Base-by-base conservation (phyloP, 202 grass and related monocot genomes). In the Dendrocalamus latiflorus region DNA sequence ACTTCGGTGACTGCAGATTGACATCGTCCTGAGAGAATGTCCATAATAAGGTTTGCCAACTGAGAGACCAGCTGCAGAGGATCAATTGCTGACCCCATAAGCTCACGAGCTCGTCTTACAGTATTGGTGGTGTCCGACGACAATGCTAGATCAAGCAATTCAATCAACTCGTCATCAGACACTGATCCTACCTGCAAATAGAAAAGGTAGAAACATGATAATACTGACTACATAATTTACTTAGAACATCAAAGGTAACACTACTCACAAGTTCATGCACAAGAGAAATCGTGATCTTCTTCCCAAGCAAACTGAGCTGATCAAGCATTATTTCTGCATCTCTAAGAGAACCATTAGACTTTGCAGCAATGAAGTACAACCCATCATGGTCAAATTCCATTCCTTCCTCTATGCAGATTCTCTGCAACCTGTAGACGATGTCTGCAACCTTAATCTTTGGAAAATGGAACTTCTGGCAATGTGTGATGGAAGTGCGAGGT, bases 41-140 rank as follows among this genome's bases (percentile, higher is more conserved):
- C 96, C 96, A 98, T 98, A 77, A 98, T 98, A 69, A 98, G 91
- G 86, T 98, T 98, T 67, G 96, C 93, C 86, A 98, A 80, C 87
- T 98, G 96, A 87, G 96, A 98, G 38, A 98, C 93, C 71, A 98
- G 83, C 89, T 98, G 96, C 41, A 98, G 81, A 87, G 96, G 96
- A 90, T 98, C 96, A 74, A 95, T 71, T 39, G 90, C 84, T 9
- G 96, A 91, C 66, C 85, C 84, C 96, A 98, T 98, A 84, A 98
- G 90, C 79, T 98, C 91, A 82, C 93, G 89, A 72, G 96, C 91
- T 72, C 83, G 90, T 72, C 89, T 87, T 51, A 98, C 96, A 70
- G 96, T 98, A 53, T 95, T 98, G 50, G 93, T 87, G 41, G 96
- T 98, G 75, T 98, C 93, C 0, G 93, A 93, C 21, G 96, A 98